These are phyloP conservation scores for Prillingera fragicola DNA, from an alignment of 1,284 basidiomycete species.

Conservation along the genomic window DNA sequence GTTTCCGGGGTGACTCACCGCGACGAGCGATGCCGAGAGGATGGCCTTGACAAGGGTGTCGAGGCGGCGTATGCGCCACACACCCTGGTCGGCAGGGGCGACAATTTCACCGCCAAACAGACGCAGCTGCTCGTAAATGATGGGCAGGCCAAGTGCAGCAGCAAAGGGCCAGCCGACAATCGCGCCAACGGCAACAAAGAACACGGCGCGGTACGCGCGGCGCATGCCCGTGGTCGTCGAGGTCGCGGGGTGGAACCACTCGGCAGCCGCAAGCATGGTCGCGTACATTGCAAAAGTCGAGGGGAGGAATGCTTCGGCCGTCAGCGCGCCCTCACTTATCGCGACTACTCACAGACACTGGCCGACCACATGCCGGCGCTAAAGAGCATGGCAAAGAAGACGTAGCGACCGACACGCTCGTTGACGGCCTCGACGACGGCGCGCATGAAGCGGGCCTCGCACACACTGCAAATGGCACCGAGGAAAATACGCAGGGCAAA, in stretches of 20 bases:
- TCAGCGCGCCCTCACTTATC: not conserved
- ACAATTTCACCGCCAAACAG: slow-evolving; percentile 67
- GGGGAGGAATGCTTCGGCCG: slow-evolving; percentile 72
- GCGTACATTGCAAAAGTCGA: slow-evolving; percentile 94
- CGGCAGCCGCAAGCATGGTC: slow-evolving; percentile 73
- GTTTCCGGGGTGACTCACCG: slow-evolving; percentile 62
- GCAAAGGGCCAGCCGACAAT: slow-evolving; percentile 96
- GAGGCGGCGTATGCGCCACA: slow-evolving; percentile 62
- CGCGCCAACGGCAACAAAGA: slow-evolving; percentile 73
- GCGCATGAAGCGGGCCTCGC: slow-evolving; percentile 81
- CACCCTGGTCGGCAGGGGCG: slow-evolving; percentile 50
- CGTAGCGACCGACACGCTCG: slow-evolving; percentile 82
- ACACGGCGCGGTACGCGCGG: slow-evolving; percentile 54
- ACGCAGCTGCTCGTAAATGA: slow-evolving; percentile 85
- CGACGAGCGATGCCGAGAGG: slow-evolving; percentile 57
- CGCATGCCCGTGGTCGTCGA: slow-evolving; percentile 57
- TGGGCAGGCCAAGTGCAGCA: slow-evolving; percentile 77
- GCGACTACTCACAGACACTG: slow-evolving; percentile 58
- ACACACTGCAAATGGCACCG: slow-evolving; percentile 65
- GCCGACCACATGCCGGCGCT: slow-evolving; percentile 94
- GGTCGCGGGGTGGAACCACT: slow-evolving; percentile 63
- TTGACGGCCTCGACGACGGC: slow-evolving; percentile 76
- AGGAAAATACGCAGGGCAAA: slow-evolving; percentile 80
- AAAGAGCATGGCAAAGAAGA: slow-evolving; percentile 75
- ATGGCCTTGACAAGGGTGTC: slow-evolving; percentile 59